Conservation (phyloP, 495 filamentous ascomycete species). For the Aspergillus nidulans region DNA sequence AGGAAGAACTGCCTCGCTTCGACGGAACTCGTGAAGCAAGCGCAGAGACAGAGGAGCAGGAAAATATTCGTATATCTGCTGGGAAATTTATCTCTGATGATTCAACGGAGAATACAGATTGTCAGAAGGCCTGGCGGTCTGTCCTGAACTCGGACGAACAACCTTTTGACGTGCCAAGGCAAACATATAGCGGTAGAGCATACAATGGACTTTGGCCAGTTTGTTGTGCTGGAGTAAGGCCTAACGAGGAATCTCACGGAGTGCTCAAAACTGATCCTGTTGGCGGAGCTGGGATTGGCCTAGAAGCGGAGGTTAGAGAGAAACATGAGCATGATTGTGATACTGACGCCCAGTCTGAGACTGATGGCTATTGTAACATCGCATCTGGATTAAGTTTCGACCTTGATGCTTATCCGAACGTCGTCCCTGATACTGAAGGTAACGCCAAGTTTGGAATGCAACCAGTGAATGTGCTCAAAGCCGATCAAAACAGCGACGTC, state of each 20-base stretch:
- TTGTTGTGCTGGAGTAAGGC: neutral
- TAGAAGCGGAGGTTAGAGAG: neutral
- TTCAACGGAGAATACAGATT: neutral
- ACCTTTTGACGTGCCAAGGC: neutral
- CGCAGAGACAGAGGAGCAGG: neutral
- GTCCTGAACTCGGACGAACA: neutral
- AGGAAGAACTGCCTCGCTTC: slow-evolving; percentile 18
- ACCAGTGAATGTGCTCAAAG: neutral
- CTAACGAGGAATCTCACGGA: neutral
- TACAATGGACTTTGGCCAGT: neutral
- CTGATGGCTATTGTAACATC: neutral
- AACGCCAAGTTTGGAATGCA: neutral
- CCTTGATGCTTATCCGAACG: neutral
- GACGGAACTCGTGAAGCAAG: slow-evolving; percentile 3
- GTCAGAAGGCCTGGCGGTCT: neutral
- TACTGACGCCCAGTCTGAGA: neutral
- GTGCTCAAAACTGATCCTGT: neutral
- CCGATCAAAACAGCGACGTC: neutral
- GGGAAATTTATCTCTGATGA: neutral
- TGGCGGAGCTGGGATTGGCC: neutral
- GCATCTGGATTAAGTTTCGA: neutral
- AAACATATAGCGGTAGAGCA: neutral
- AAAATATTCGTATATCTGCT: neutral
- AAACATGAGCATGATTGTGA: neutral
- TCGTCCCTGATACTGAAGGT: neutral